A percentile compares a stretch with the other conserved stretches of the same genome.
Evolutionary conservation across 371 early-diverging fungal genomes (phyloP).

Genomic region (Mortierella sp.): DNA sequence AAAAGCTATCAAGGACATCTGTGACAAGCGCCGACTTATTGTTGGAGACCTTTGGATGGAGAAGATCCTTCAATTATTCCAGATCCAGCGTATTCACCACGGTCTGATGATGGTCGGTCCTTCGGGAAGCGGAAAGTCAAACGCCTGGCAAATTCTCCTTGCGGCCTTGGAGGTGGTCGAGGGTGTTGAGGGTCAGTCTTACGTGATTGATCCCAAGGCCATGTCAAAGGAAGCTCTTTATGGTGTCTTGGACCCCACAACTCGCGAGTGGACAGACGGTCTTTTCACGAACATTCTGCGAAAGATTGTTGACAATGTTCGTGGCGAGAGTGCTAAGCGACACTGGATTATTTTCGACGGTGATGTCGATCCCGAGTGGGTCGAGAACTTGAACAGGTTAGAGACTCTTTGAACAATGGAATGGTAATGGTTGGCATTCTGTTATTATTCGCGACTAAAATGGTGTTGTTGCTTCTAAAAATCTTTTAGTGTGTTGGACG

Average conservation of each 20-base stretch:
- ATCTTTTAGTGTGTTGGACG: constrained; percentile 86
- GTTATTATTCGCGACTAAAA: neutral
- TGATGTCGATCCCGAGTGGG: constrained; percentile 99
- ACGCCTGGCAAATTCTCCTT: constrained; percentile 92
- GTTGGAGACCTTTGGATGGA: constrained; percentile 91
- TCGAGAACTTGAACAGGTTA: constrained; percentile 96
- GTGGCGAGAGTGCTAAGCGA: constrained; percentile 92
- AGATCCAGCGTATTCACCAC: constrained; percentile 98
- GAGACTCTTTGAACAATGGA: neutral
- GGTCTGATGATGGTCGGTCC: constrained; percentile 99
- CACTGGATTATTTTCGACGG: constrained; percentile 99
- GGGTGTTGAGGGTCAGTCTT: constrained; percentile 88
- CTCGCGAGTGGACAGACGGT: constrained; percentile 99
- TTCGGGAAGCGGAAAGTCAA: constrained; percentile 95
- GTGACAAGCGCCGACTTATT: constrained; percentile 80
- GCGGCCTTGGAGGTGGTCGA: constrained; percentile 91
- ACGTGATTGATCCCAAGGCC: constrained; percentile 98
- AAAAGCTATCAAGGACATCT: constrained; percentile 81
- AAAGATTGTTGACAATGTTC: constrained; percentile 97
- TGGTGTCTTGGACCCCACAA: constrained; percentile 95
- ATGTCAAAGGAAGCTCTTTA: constrained; percentile 97
- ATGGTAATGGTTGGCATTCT: neutral
- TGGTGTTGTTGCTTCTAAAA: neutral
- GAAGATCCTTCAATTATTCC: constrained; percentile 96
- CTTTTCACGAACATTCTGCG: constrained; percentile 97